Percentiles rank a stretch among this genome's conserved stretches.
phyloP scores from a whole-genome alignment of 2,329 filamentous ascomycete species.

The Biscogniauxia mediterranea region DNA sequence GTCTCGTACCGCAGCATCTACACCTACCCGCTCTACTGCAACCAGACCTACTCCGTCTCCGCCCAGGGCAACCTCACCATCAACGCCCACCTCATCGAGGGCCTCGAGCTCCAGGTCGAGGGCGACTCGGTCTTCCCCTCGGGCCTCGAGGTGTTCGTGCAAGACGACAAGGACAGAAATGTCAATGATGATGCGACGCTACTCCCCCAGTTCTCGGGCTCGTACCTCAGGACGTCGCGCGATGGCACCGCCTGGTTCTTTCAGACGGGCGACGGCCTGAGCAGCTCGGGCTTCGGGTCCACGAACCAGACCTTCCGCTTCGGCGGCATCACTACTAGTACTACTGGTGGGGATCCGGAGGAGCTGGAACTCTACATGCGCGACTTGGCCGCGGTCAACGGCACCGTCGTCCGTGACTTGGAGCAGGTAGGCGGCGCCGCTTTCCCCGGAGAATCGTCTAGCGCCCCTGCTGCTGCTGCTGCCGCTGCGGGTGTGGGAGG shows the following conservation, averaged over 20 bases:
- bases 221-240: constrained; percentile 48
- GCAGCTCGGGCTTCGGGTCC: constrained; percentile 51
- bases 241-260: constrained; percentile 58
- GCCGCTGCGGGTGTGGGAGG: no score
- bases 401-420: constrained; percentile 22
- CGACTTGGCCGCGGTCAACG: constrained; percentile 42
- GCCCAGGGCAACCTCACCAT: constrained; percentile 46
- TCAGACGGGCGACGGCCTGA: constrained; percentile 43
- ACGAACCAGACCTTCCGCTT: constrained; percentile 59
- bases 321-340: constrained; percentile 37
- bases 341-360: constrained; percentile 8
- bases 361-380: constrained; percentile 52
- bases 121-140: constrained; percentile 52
- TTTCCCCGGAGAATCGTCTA: background rate
- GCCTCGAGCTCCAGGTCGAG: constrained; percentile 36
- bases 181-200: background rate
- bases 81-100: constrained; percentile 41
- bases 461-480: no score
- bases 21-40: constrained; percentile 60
- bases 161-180: constrained; percentile 3
- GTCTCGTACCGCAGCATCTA: constrained; percentile 43
- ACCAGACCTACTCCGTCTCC: constrained; percentile 46
- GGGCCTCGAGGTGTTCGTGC: constrained; percentile 56
- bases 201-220: constrained; percentile 21
- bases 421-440: no score